phyloP scores from a whole-genome alignment of 768 basidiomycete genomes.

The Cantharellus cinnabarinus region DNA sequence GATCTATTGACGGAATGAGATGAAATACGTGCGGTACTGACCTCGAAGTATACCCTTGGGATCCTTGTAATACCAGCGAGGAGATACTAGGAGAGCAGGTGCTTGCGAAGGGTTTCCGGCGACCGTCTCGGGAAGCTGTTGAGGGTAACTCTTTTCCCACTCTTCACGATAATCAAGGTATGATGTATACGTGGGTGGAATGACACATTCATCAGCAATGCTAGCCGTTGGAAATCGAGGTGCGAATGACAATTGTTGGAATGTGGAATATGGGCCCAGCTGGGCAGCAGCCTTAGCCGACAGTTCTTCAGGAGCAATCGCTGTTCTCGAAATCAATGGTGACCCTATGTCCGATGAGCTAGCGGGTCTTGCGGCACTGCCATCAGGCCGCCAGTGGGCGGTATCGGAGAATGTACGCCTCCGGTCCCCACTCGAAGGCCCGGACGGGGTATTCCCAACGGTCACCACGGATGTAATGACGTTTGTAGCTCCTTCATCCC shows the following conservation, averaged over 20 bases:
- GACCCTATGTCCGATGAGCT: too few species aligned
- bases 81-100: conserved; percentile 19
- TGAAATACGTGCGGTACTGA: conserved; percentile 17
- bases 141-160: conserved; percentile 23
- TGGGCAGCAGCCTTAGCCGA: conserved; percentile 45
- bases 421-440: neutral
- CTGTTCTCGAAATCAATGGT: conserved; percentile 20
- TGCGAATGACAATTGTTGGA: conserved; percentile 73
- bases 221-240: conserved; percentile 75
- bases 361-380: too few species aligned
- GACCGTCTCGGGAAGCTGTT: conserved; percentile 12
- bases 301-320: conserved; percentile 34
- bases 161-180: conserved; percentile 50
- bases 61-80: conserved; percentile 68
- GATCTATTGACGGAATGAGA: neutral
- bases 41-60: conserved; percentile 66
- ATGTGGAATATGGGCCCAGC: conserved; percentile 73
- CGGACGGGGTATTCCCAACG: neutral
- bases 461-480: conserved; percentile 24
- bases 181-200: conserved; percentile 72
- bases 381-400: neutral
- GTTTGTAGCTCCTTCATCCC: conserved; percentile 29
- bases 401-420: neutral
- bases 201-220: conserved; percentile 78
- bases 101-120: neutral